Evolutionary conservation across 1,139 yeast genomes (phyloP), one percentile per base, ranked within the genome.

Genomic region (Lodderomyces orthopsilosis): DNA sequence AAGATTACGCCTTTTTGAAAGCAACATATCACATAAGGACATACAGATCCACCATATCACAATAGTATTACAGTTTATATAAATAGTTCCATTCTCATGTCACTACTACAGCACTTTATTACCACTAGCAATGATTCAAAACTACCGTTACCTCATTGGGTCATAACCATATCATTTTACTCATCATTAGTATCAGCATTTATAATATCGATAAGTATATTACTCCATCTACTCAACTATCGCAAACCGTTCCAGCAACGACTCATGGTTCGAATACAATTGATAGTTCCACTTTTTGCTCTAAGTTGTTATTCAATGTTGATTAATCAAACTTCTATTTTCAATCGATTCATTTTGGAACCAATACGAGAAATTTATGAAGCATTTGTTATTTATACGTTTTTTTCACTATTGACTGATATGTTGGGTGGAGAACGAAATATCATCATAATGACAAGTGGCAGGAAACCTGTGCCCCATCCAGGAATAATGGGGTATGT

Each of bases 381-480:
- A 63, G 96, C 98, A 0, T 88, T 94, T 64, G 97, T 91, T 37
- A 87, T 93, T 36, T 94, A 93, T 61, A 90, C 97, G 2, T 93
- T 93, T 62, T 91, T 88, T 66, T 78, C 93, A 19, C 70, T 91
- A 33, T 68, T 94, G 44, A 89, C 95, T 1, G 80, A 83, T 49
- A 77, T 89, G 70, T 74, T 93, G 10, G 98, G 98, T 0, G 99
- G 98, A 22, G 98, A 93, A 59, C 68, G 95, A 40, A 81, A 80
- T 50, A 89, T 93, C 32, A 84, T 93, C 28, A 79, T 87, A 41
- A 66, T 71, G 51, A 76, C 93, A 7, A 77, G 87, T 44, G 94
- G 95, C 2, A 68, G 95, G 42, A 74, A 77, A 26, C 95, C 96
- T 0, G 81, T 83, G 10, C 57, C 64, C 1, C 95, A 88, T 51